Base-by-base conservation (phyloP, 2,329 filamentous ascomycete species). In the Magnaporthiopsis incrustans region DNA sequence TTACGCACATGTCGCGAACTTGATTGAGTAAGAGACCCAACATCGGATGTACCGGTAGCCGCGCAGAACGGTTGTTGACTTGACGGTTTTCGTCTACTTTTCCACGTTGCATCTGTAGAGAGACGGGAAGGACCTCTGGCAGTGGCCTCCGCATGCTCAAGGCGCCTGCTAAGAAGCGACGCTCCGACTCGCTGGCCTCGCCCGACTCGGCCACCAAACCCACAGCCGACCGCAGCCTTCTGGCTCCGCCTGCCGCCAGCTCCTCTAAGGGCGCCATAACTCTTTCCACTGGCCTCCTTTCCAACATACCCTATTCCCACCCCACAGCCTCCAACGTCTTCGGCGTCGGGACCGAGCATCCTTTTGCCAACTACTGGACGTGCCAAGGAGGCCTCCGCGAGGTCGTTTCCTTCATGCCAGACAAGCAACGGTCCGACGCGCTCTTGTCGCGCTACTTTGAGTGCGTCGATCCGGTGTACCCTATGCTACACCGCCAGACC, bases 291-390 rank as follows among this genome's bases (percentile, higher is more conserved):
- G 84, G 84, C 26, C 79, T 92, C 14, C 79, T 92, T 59, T 91
- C 89, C 62, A 87, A 91, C 70, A 83, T 92, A 3, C 88, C 89
- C 0, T 90, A 89, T 71, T 89, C 89, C 0, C 81, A 85, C 57
- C 85, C 88, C 12, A 86, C 86, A 8, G 87, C 88, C 1, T 90
- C 88, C 64, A 91, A 91, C 68, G 88, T 92, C 64, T 93, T 93
- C 71, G 90, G 90, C n/a, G 86, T 92, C 67, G 89, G 89, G 18
- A 87, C 88, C 0, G 88, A 91, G 71, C 89, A 92, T 71, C 89
- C 89, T 0, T 92, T 92, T 72, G 87, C 89, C 70, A 93, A 93
- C 72, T 93, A 93, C 74, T 94, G 90, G 90, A 93, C 89, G 3
- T 91, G 88, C 70, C 84, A 88, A 66, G 90, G 90, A 60, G 90